Base-by-base conservation (phyloP, 805 yeast species). In the Lipomyces lipofer region DNA sequence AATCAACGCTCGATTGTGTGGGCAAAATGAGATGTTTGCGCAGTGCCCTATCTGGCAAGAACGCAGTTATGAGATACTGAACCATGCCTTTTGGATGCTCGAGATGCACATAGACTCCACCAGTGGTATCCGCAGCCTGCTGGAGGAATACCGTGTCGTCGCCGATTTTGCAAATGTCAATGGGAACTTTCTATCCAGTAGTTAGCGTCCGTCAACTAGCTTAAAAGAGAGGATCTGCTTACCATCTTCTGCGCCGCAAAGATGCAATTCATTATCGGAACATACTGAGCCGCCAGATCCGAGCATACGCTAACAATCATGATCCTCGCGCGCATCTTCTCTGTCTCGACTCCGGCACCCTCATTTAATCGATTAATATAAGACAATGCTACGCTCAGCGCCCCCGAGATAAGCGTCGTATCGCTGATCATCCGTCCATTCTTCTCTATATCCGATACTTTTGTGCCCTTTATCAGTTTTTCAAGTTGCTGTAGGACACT, bases 121-220 rank as follows among this genome's bases (percentile, higher is more conserved):
- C 81, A 0, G 99, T 92, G 7, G 96, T 89, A 71, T 94, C 99
- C 0, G 95, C 81, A 0, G 98, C 97, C 67, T 94, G 99, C 67
- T 94, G 98, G 56, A 94, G 73, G 67, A 90, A 92, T 2, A 95
- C 86, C 1, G 95, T 83, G 58, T 81, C 81, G 1, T 69, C 67
- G 6, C 63, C 63, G 27, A 94, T 73, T 65, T 91, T 90, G 56
- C 95, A 92, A 10, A 91, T 91, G 69, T 94, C 98, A 21, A 94
- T 83, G 1, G 97, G 86, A 15, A 91, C 81, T 63, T 83, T 85
- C 63, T 67, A n/a, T n/a, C n/a, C n/a, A n/a, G 24, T 27, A 32
- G 33, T 27, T 12, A 13, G 7, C 4, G 32, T 49, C 19, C 28
- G 36, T 15, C 29, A 15, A 15, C 9, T 21, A 3, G 15, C 28